Conservation (phyloP, 139 green algal species). For the Ettlia oleoabundans region DNA sequence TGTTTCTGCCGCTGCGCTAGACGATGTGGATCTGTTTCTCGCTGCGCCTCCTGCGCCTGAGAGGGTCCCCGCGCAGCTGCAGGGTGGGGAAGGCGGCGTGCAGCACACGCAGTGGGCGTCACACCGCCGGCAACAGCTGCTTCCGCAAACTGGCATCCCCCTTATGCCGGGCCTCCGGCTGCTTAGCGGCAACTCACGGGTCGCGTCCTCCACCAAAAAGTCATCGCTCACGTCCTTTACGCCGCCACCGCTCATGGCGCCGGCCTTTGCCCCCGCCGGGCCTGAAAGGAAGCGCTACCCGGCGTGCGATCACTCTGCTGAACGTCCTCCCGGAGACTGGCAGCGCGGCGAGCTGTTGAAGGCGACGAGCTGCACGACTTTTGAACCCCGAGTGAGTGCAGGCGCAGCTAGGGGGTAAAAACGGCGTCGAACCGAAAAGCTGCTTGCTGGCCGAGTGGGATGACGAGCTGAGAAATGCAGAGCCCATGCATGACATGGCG, state of each 20-base stretch:
- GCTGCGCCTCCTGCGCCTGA: neutral
- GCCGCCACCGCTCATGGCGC: neutral
- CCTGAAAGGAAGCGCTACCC: neutral
- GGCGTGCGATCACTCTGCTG: neutral
- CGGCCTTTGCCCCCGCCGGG: neutral
- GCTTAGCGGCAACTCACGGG: conserved; percentile 34
- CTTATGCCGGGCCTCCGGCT: too few relatives aligned
- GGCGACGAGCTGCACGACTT: too few relatives aligned
- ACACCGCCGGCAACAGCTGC: too few relatives aligned
- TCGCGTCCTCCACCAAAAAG: conserved; percentile 45
- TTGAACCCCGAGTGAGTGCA: too few relatives aligned
- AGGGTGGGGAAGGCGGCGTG: neutral
- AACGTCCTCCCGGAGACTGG: neutral
- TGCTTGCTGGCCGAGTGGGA: too few relatives aligned
- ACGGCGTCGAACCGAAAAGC: too few relatives aligned
- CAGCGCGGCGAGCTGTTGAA: too few relatives aligned
- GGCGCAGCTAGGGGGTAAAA: too few relatives aligned
- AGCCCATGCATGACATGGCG: too few relatives aligned
- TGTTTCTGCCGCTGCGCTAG: conserved; percentile 88
- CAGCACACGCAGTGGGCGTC: neutral
- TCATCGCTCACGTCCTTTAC: conserved; percentile 35
- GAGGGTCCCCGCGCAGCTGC: conserved; percentile 5
- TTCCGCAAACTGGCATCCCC: too few relatives aligned
- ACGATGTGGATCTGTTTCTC: conserved; percentile 51
- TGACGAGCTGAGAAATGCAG: too few relatives aligned